Conservation (phyloP, 176 grass and related monocot genomes). For the Oryza rufipogon region DNA sequence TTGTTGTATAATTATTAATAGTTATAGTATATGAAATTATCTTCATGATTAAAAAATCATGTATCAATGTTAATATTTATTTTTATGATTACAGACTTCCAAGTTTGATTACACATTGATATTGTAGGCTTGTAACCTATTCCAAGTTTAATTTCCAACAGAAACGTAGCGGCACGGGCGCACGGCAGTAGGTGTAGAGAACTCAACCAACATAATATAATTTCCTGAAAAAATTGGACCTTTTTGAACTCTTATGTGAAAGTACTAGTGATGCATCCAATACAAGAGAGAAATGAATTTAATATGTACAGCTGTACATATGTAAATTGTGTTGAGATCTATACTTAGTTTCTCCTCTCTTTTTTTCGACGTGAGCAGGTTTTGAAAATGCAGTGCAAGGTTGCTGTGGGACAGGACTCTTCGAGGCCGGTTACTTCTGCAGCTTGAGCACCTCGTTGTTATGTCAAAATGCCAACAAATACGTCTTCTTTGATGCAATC, state of each 20-base stretch:
- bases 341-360: not conserved
- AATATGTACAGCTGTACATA: not conserved
- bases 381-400: conserved; percentile 73
- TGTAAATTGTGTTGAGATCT: not conserved
- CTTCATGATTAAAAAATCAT: too few species aligned
- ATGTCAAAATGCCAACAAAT: conserved; percentile 53
- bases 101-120: too few species aligned
- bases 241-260: not conserved
- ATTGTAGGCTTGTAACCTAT: too few species aligned
- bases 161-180: too few species aligned
- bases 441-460: conserved; percentile 39
- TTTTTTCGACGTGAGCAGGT: conserved; percentile 32
- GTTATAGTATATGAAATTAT: too few species aligned
- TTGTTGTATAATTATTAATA: too few species aligned
- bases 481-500: conserved; percentile 72
- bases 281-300: not conserved
- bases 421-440: conserved; percentile 73
- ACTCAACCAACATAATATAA: too few species aligned
- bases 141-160: too few species aligned
- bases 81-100: too few species aligned
- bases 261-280: not conserved
- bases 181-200: too few species aligned
- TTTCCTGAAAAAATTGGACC: too few species aligned
- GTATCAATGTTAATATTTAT: too few species aligned
- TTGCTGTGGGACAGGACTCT: conserved; percentile 71